A percentile compares a stretch with the other conserved stretches of the same genome.
Conservation (phyloP, 2,329 filamentous ascomycete species). For the Hypomyces rosellus region DNA sequence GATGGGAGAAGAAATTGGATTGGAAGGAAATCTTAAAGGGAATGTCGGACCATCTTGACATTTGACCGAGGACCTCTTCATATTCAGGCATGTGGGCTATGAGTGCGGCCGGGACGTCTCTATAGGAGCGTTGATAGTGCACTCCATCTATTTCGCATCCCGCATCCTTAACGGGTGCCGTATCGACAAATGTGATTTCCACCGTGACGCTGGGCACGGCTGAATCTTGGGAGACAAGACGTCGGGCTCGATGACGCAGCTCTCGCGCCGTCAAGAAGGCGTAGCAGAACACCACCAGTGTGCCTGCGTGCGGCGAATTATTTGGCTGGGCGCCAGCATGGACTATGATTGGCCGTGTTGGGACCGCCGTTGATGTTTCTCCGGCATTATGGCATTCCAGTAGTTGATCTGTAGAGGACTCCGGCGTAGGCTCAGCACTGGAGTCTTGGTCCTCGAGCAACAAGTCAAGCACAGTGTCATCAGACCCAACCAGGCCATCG, state of each 20-base stretch:
- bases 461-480: too few relatives aligned
- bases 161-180: background rate
- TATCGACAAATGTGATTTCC: background rate
- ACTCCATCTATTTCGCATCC: background rate
- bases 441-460: too few relatives aligned
- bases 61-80: background rate
- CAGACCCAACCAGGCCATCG: too few relatives aligned
- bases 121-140: background rate
- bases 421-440: too few relatives aligned
- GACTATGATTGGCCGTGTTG: slow-evolving; percentile 5
- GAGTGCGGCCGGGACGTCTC: background rate
- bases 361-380: background rate
- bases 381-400: too few relatives aligned
- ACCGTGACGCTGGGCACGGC: background rate
- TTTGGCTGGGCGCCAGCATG: slow-evolving; percentile 10
- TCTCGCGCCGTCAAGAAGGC: slow-evolving; percentile 3
- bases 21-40: background rate
- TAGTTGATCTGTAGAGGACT: too few relatives aligned
- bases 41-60: background rate
- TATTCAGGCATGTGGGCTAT: background rate
- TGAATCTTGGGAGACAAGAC: too few relatives aligned
- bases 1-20: background rate
- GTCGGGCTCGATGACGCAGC: background rate
- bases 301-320: slow-evolving; percentile 10
- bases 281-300: slow-evolving; percentile 11